Base-by-base conservation (phyloP, 1,139 yeast species). In the Protomyces inundatus region DNA sequence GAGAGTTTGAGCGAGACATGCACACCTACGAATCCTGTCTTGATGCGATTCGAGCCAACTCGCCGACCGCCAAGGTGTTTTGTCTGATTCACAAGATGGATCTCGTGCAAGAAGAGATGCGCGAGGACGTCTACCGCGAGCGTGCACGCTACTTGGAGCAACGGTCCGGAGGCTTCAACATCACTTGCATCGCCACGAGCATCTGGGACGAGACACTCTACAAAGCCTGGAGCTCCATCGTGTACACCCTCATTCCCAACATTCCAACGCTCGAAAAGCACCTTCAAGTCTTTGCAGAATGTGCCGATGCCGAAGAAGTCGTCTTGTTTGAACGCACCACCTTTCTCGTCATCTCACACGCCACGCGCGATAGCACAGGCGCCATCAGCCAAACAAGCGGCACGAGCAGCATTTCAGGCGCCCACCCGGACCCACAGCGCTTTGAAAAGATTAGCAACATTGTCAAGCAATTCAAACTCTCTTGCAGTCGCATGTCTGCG, bases 161-260 rank as follows among this genome's bases (percentile, higher is more conserved):
- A 36, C 90, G 91, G 87, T 88, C 90, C 88, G 86, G 83, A 66
- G 88, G 88, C 71, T 77, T 91, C 67, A 87, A 86, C 69, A 85
- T 84, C 65, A 87, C 89, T 16, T 87, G 98, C 6, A 91, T 90
- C 73, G 93, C 97, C 5, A 93, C 98, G 0, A 88, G 97, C 3
- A 93, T 93, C 66, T 93, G 98, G 98, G 98, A 93, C 75, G 98
- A 93, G 75, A 86, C 95, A 72, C 80, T 93, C 67, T 93, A 91
- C 75, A 70, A 70, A 58, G 98, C 98, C 0, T 93, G 99, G 99
- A 88, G 97, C 3, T 88, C 87, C 64, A 93, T 93, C 67, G 98
- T 93, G 45, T 90, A 98, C 73, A 88, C 97, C 1, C 80, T 93
- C 69, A 91, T 93, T 66, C 98, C 98, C 7, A 93, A 95, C 73